phyloP scores from a whole-genome alignment of 768 basidiomycete species.

The Saitozyma podzolica region DNA sequence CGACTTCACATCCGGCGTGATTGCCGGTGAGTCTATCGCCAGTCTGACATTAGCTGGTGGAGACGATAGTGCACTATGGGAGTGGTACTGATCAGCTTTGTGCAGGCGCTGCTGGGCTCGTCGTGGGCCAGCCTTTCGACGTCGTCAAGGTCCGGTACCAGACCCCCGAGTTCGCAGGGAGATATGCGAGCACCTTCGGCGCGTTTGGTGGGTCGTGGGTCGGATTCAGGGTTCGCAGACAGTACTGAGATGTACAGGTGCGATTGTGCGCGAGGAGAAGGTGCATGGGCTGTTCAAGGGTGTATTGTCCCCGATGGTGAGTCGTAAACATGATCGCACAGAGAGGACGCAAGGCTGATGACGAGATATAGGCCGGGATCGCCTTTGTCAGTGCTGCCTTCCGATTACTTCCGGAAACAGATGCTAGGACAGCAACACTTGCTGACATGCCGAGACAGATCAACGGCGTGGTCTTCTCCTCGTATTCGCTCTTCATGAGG shows the following conservation, averaged over 20 bases:
- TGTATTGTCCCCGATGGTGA: conserved; percentile 70
- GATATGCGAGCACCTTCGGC: conserved; percentile 43
- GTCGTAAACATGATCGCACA: conserved; percentile 30
- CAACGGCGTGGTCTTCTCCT: conserved; percentile 83
- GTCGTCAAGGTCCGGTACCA: conserved; percentile 58
- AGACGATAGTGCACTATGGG: too few species aligned
- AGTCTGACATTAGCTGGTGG: neutral
- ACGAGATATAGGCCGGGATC: conserved; percentile 41
- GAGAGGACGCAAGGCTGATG: neutral
- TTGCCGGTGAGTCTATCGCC: neutral
- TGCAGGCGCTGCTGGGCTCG: conserved; percentile 64
- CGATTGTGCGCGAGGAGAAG: conserved; percentile 48
- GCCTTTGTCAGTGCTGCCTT: conserved; percentile 40
- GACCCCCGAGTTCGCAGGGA: conserved; percentile 42
- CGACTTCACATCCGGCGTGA: too few species aligned
- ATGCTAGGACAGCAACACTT: too few species aligned
- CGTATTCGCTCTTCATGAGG: conserved; percentile 76
- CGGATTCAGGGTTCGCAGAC: neutral
- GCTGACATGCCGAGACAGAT: conserved; percentile 28
- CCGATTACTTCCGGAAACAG: too few species aligned
- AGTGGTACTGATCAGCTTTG: too few species aligned
- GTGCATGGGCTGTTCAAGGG: conserved; percentile 51
- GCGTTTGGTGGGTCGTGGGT: conserved; percentile 39
- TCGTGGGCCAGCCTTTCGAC: conserved; percentile 77
- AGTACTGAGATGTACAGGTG: conserved; percentile 17